phyloP scores from a whole-genome alignment of 495 filamentous ascomycete genomes.

The Aspergillus conjunctus region DNA sequence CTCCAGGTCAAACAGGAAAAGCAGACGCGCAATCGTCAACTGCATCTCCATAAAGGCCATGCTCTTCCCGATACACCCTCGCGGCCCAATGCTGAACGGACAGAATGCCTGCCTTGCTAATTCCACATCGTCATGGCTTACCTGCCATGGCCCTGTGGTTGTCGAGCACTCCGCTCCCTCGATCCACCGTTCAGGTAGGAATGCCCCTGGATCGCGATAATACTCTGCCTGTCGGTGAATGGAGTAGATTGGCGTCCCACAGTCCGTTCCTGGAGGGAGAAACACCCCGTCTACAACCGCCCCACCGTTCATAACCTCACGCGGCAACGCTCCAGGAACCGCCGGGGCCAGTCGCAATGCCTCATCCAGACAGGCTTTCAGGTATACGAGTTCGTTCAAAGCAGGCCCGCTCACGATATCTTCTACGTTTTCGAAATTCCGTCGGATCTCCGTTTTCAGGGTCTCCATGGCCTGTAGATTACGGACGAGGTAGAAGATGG shows the following conservation, averaged over 20 bases:
- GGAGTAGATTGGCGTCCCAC: slow-evolving; percentile 56
- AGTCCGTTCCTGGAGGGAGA: slow-evolving; percentile 54
- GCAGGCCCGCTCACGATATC: slow-evolving; percentile 56
- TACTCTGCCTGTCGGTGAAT: slow-evolving; percentile 59
- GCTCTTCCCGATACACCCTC: slow-evolving; percentile 60
- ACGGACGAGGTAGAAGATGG: slow-evolving; percentile 64
- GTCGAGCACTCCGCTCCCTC: slow-evolving; percentile 37
- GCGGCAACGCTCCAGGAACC: slow-evolving; percentile 56
- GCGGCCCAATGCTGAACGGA: slow-evolving; percentile 59
- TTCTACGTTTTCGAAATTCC: slow-evolving; percentile 51
- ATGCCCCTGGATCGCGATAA: slow-evolving; percentile 53
- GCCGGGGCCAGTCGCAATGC: slow-evolving; percentile 65
- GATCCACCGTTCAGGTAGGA: slow-evolving; percentile 59
- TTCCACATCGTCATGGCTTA: slow-evolving; percentile 41
- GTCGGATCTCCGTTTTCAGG: slow-evolving; percentile 55
- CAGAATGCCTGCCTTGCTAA: slow-evolving; percentile 49
- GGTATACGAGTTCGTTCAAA: slow-evolving; percentile 53
- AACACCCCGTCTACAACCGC: slow-evolving; percentile 54
- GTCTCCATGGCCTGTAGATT: slow-evolving; percentile 47
- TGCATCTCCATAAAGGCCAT: slow-evolving; percentile 60
- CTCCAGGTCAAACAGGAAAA: slow-evolving; percentile 49
- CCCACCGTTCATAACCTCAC: slow-evolving; percentile 60
- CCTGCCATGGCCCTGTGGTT: slow-evolving; percentile 28
- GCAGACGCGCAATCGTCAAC: slow-evolving; percentile 50
- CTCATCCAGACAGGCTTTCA: slow-evolving; percentile 66